These are phyloP conservation scores for Sugiyamaella floridensis DNA, from an alignment of 805 yeast species.

Conservation along the genomic window DNA sequence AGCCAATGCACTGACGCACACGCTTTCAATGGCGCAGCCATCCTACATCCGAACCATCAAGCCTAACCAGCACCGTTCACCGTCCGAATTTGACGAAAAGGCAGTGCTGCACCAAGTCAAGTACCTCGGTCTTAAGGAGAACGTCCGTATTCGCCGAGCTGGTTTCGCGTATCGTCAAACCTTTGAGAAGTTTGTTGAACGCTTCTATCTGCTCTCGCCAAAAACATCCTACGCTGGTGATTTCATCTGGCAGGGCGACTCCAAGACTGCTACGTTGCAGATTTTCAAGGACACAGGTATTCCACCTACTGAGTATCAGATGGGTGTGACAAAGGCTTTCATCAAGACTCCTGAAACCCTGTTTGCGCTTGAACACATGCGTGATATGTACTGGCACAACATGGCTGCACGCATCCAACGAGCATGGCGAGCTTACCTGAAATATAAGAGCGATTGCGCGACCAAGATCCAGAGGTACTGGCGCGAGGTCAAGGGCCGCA, in stretches of 20 bases:
- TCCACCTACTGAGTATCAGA: slow-evolving; percentile 74
- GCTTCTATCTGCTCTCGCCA: slow-evolving; percentile 82
- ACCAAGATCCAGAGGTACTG: slow-evolving; percentile 72
- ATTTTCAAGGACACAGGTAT: slow-evolving; percentile 57
- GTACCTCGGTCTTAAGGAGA: slow-evolving; percentile 91
- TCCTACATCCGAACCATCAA: slow-evolving; percentile 96
- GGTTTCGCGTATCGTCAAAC: slow-evolving; percentile 98
- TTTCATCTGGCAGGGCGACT: slow-evolving; percentile 57
- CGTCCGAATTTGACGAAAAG: slow-evolving; percentile 78
- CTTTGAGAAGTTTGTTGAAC: slow-evolving; percentile 90
- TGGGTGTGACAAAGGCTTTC: slow-evolving; percentile 88
- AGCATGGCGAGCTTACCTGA: slow-evolving; percentile 84
- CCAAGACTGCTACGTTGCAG: slow-evolving; percentile 46
- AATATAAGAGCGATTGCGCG: slow-evolving; percentile 82
- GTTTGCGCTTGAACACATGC: slow-evolving; percentile 90
- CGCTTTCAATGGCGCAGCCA: slow-evolving; percentile 85
- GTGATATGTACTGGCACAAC: slow-evolving; percentile 95
- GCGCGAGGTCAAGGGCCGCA: slow-evolving; percentile 73
- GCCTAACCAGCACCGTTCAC: slow-evolving; percentile 89
- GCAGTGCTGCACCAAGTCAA: slow-evolving; percentile 95
- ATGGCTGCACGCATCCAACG: slow-evolving; percentile 98
- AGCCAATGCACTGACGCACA: slow-evolving; percentile 85
- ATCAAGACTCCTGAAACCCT: slow-evolving; percentile 95
- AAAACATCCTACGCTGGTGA: slow-evolving; percentile 90
- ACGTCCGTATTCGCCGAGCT: slow-evolving; percentile 95